phyloP scores from a whole-genome alignment of 1,284 basidiomycete species.

The Tylopilus sp. region DNA sequence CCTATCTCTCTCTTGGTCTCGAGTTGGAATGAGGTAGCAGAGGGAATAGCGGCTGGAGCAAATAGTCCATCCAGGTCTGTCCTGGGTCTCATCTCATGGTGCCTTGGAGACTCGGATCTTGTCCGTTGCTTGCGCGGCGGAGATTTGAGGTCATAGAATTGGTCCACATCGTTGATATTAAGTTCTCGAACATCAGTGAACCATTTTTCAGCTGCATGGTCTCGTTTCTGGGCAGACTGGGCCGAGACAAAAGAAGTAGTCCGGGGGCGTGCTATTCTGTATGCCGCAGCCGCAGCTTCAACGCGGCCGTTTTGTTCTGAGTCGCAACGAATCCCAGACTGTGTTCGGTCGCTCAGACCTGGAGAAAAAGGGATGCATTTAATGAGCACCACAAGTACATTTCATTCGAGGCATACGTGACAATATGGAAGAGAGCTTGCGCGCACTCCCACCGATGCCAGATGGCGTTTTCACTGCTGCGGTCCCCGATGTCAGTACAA shows the following conservation, averaged over 20 bases:
- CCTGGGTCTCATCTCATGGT: constrained; percentile 25
- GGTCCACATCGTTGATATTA: constrained; percentile 12
- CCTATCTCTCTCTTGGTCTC: constrained; percentile 40
- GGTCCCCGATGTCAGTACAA: constrained; percentile 9
- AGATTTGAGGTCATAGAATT: background rate
- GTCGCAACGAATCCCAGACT: background rate
- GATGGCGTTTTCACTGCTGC: constrained; percentile 6
- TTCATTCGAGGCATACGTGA: constrained; percentile 25
- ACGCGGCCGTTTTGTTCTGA: background rate
- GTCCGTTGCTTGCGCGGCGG: constrained; percentile 9
- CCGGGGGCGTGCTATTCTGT: background rate
- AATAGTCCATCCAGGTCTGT: constrained; percentile 30
- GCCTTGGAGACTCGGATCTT: background rate
- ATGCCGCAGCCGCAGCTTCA: background rate
- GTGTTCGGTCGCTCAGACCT: constrained; percentile 21
- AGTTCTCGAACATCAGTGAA: constrained; percentile 23
- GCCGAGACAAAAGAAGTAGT: constrained; percentile 25
- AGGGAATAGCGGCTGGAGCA: constrained; percentile 3
- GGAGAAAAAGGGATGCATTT: background rate
- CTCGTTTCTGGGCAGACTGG: constrained; percentile 25
- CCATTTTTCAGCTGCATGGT: constrained; percentile 27
- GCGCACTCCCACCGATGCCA: background rate
- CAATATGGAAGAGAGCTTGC: constrained; percentile 12
- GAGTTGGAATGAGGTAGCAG: constrained; percentile 13
- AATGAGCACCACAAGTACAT: background rate